Evolutionary conservation across 1,284 basidiomycete species (phyloP).

Genomic region (Heterobasidion occidentale): DNA sequence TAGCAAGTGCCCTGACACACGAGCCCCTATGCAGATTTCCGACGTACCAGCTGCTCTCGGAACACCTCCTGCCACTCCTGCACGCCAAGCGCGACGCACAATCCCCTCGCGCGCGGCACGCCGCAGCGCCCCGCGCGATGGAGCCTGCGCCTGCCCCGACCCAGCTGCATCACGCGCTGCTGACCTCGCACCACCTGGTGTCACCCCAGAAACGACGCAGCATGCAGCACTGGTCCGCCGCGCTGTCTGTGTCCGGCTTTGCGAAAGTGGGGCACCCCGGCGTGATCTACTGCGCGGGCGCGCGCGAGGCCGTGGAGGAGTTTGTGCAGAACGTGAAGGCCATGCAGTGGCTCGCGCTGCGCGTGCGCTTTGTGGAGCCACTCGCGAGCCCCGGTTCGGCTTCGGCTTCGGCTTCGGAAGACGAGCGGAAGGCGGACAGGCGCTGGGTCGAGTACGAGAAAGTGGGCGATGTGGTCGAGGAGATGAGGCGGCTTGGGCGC

Average conservation of each 20-base stretch:
- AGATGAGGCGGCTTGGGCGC: constrained; percentile 50
- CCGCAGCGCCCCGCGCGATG: background rate
- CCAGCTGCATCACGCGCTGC: constrained; percentile 45
- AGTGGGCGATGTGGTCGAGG: constrained; percentile 60
- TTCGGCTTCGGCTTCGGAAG: background rate
- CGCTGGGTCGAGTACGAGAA: constrained; percentile 58
- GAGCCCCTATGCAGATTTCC: constrained; percentile 38
- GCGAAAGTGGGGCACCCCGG: constrained; percentile 71
- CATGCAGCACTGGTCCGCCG: constrained; percentile 50
- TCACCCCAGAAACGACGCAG: constrained; percentile 62
- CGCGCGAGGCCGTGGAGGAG: constrained; percentile 43
- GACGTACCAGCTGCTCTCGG: constrained; percentile 48
- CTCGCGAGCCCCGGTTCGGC: constrained; percentile 7
- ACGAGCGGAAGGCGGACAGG: constrained; percentile 4
- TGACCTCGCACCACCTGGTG: constrained; percentile 69
- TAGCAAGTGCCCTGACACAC: background rate
- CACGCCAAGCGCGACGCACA: constrained; percentile 16
- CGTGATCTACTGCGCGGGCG: constrained; percentile 62
- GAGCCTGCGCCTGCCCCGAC: constrained; percentile 1
- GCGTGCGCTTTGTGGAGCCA: constrained; percentile 51
- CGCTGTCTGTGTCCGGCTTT: constrained; percentile 53
- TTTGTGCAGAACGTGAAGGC: constrained; percentile 61
- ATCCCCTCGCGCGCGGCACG: too few relatives aligned
- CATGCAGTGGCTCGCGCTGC: constrained; percentile 74
- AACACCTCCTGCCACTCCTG: constrained; percentile 50